Conservation (phyloP, 2,329 filamentous ascomycete species). For the Alternaria triticimaculans region DNA sequence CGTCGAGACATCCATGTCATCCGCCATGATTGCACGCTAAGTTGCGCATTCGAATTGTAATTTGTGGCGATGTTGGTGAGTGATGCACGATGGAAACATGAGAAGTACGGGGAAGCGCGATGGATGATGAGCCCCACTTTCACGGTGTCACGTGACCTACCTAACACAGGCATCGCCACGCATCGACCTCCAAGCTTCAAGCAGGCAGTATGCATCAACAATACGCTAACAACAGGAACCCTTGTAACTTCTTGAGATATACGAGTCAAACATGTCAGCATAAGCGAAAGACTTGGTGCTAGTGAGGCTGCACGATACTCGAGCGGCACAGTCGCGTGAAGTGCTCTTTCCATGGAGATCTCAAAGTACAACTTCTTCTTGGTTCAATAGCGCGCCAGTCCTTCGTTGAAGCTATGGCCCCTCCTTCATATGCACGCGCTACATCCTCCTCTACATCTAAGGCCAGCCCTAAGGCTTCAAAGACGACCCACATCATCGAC, state of each 20-base stretch:
- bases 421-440: conserved; percentile 29
- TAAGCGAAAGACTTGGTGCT: not conserved
- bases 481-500: not conserved
- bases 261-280: not conserved
- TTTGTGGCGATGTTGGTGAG: conserved; percentile 11
- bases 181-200: not conserved
- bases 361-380: not conserved
- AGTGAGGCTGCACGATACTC: not conserved
- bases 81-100: not conserved
- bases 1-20: conserved; percentile 38
- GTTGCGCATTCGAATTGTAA: not conserved
- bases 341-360: not conserved
- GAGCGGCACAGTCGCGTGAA: not conserved
- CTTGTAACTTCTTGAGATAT: not conserved
- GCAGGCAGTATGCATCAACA: not conserved
- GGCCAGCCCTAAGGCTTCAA: conserved; percentile 3
- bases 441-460: conserved; percentile 23
- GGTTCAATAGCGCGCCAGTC: not conserved
- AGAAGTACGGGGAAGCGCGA: conserved; percentile 13
- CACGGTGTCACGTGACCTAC: conserved; percentile 27
- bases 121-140: conserved; percentile 24
- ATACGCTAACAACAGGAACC: not conserved
- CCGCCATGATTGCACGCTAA: conserved; percentile 27
- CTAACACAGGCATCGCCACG: not conserved
- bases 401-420: conserved; percentile 10